Evolutionary conservation across 176 grass and related monocot genomes (phyloP).

Genomic region (Oryza glumipatula): DNA sequence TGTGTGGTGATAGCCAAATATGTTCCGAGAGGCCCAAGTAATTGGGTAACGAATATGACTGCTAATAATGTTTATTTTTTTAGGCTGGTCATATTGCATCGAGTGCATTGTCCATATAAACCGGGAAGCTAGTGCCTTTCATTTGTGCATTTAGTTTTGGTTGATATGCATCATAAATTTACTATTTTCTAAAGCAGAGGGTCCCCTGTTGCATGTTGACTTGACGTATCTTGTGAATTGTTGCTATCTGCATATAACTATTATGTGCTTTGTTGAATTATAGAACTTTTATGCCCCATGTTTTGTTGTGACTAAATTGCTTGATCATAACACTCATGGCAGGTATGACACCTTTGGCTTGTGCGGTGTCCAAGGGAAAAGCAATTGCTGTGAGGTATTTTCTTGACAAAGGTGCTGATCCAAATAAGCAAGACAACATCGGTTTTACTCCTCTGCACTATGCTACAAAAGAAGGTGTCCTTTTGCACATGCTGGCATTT

Average conservation of each 20-base stretch:
- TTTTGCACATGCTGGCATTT: constrained; percentile 13
- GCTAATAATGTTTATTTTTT: not conserved
- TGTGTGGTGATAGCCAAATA: too few relatives aligned
- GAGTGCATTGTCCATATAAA: not conserved
- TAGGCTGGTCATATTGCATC: not conserved
- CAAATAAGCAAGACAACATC: constrained; percentile 25
- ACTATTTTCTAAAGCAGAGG: not conserved
- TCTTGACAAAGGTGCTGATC: constrained; percentile 42
- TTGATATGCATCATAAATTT: not conserved
- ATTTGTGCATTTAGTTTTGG: not conserved
- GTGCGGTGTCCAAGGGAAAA: constrained; percentile 29
- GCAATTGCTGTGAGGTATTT: constrained; percentile 48
- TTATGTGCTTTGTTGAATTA: not conserved
- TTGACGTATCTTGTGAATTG: not conserved
- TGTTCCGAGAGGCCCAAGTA: not conserved
- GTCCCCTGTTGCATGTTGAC: not conserved
- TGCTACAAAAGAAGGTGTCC: constrained; percentile 44
- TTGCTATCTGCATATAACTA: not conserved
- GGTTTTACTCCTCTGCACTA: constrained; percentile 48
- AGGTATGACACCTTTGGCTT: constrained; percentile 50
- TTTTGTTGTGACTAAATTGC: constrained; percentile 17
- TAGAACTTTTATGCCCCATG: not conserved
- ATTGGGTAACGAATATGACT: not conserved
- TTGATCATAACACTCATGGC: constrained; percentile 1
- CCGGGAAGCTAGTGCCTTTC: not conserved